A percentile compares a stretch with the other conserved stretches of the same genome.
Conservation (phyloP, 257 asterid genomes). For the Solanum rostratum region DNA sequence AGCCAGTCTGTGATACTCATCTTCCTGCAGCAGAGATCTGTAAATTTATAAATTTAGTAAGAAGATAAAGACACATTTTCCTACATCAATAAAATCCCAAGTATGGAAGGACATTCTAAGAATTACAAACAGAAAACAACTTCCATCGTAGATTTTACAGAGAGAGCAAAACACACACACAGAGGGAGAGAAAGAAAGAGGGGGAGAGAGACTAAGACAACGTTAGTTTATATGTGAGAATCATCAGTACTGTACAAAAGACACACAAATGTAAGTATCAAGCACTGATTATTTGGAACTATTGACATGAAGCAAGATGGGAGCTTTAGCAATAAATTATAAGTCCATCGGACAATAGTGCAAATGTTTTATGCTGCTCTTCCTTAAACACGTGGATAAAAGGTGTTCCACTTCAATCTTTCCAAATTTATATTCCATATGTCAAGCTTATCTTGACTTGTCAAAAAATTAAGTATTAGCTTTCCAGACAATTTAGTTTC, state of each 20-base stretch:
- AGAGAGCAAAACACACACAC: background rate
- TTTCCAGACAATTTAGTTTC: background rate
- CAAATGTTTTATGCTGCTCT: background rate
- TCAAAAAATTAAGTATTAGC: background rate
- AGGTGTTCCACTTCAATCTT: background rate
- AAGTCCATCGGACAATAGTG: background rate
- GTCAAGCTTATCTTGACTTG: background rate
- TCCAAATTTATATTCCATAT: background rate
- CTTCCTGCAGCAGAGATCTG: slow-evolving; percentile 71
- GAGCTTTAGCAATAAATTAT: background rate
- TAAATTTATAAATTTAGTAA: slow-evolving; percentile 6
- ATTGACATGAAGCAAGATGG: background rate
- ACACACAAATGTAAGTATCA: background rate
- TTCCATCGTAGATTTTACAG: background rate
- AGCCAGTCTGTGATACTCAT: slow-evolving; percentile 69
- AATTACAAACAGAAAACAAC: background rate
- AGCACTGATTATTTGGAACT: background rate
- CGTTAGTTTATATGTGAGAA: background rate
- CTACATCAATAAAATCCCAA: background rate
- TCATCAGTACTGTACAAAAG: background rate
- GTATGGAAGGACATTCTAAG: background rate
- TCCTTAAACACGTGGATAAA: background rate
- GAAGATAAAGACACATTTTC: background rate
- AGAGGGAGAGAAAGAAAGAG: background rate
- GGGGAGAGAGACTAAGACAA: background rate